Evolutionary conservation across 306 rosid genomes (phyloP).

Genomic region (Rosa chinensis): DNA sequence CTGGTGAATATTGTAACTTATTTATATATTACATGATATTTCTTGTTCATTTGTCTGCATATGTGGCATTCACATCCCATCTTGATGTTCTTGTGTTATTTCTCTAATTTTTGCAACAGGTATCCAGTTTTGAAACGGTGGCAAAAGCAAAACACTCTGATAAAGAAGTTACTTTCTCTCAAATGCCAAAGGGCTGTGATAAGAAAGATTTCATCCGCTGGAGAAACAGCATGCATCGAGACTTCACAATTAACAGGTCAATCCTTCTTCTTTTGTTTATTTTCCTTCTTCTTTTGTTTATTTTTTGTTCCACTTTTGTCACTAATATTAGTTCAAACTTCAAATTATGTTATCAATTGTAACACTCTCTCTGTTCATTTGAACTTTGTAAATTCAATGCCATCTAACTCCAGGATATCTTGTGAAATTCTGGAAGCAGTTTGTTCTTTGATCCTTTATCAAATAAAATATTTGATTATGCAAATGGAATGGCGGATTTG

Average conservation of each 20-base stretch:
- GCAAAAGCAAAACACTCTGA: constrained; percentile 34
- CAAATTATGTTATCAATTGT: not conserved
- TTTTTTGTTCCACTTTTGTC: not conserved
- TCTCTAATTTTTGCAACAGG: constrained; percentile 46
- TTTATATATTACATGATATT: no score
- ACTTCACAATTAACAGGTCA: constrained; percentile 86
- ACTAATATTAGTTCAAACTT: not conserved
- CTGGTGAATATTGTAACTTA: constrained; percentile 23
- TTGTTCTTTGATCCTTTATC: constrained; percentile 79
- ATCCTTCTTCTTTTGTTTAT: not conserved
- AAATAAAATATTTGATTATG: constrained; percentile 46
- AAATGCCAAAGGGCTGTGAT: constrained; percentile 46
- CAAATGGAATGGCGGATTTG: constrained; percentile 46
- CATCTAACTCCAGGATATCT: constrained; percentile 26
- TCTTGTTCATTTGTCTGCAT: constrained; percentile 1
- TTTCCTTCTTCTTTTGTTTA: no score
- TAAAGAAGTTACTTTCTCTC: constrained; percentile 27
- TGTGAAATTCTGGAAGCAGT: constrained; percentile 58
- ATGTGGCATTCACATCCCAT: constrained; percentile 3
- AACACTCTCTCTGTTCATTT: constrained; percentile 13
- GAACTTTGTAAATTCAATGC: not conserved
- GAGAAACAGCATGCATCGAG: constrained; percentile 67
- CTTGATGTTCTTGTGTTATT: constrained; percentile 22
- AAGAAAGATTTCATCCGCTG: constrained; percentile 51
- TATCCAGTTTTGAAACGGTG: constrained; percentile 81